Conservation (phyloP, 2,329 filamentous ascomycete species). For the Plenodomus tracheiphilus region DNA sequence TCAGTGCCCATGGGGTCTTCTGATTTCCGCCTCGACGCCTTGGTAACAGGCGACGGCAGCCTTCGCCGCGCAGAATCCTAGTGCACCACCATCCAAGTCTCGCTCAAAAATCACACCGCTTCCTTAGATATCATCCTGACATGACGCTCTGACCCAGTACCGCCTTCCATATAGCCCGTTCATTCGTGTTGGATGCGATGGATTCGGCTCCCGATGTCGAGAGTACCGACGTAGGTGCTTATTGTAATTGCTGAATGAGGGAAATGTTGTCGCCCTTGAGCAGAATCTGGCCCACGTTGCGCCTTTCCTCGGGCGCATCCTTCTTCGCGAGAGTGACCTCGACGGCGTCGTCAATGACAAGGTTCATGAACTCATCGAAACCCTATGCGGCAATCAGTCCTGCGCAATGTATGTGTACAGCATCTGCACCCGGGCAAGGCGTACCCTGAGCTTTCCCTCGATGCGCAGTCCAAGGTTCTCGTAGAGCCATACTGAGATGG, state of each 20-base stretch:
- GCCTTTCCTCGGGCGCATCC: slow-evolving; percentile 74
- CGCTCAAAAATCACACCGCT: neutral
- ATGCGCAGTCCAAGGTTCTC: slow-evolving; percentile 94
- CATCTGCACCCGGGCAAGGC: slow-evolving; percentile 27
- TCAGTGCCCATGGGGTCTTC: slow-evolving; percentile 73
- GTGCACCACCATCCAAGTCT: slow-evolving; percentile 5
- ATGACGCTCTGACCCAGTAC: neutral
- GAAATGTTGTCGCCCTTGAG: slow-evolving; percentile 89
- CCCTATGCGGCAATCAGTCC: slow-evolving; percentile 60
- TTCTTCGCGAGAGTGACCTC: slow-evolving; percentile 88
- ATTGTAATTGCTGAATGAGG: slow-evolving; percentile 62
- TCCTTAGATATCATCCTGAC: neutral
- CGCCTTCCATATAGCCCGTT: neutral
- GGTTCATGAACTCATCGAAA: slow-evolving; percentile 99
- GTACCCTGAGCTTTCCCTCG: slow-evolving; percentile 91
- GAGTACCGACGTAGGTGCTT: slow-evolving; percentile 5
- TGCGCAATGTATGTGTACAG: neutral
- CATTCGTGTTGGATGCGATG: neutral
- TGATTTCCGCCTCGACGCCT: slow-evolving; percentile 79
- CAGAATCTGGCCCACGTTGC: slow-evolving; percentile 79
- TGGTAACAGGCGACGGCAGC: slow-evolving; percentile 72
- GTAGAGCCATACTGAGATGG: slow-evolving; percentile 93
- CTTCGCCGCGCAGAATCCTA: slow-evolving; percentile 35
- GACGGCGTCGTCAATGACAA: slow-evolving; percentile 92
- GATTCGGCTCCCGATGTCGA: slow-evolving; percentile 3